Percentiles rank a stretch among this genome's conserved stretches.
Conservation (phyloP, 1,139 yeast species). For the Yamadazyma diospyri region DNA sequence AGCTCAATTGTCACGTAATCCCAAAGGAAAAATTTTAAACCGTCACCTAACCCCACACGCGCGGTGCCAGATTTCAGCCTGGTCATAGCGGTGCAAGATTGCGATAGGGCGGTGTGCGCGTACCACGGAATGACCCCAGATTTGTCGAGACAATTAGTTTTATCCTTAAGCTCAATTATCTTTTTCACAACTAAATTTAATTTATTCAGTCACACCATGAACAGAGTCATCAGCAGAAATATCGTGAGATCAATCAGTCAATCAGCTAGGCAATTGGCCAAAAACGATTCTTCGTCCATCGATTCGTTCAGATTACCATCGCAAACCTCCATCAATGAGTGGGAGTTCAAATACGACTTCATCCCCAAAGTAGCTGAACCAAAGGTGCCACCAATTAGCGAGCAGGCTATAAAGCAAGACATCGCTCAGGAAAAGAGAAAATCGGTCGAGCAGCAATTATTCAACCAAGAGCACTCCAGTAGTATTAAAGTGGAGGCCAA, state of each 20-base stretch:
- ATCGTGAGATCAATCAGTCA: constrained; percentile 15
- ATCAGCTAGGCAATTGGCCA: constrained; percentile 21
- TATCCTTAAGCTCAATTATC: background rate
- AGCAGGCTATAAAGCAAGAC: constrained; percentile 49
- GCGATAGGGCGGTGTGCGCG: constrained; percentile 2
- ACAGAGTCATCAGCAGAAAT: no score
- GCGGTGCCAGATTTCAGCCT: no score
- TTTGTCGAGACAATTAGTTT: background rate
- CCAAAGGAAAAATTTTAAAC: no score
- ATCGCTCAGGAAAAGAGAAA: constrained; percentile 42
- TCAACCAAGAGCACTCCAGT: constrained; percentile 32
- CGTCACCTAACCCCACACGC: no score
- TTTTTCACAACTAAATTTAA: background rate
- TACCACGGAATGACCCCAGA: constrained; percentile 4
- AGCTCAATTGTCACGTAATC: no score
- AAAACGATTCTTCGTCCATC: constrained; percentile 45
- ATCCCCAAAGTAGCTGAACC: constrained; percentile 43
- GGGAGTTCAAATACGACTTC: constrained; percentile 52
- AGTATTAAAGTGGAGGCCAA: constrained; percentile 47
- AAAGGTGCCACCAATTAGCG: constrained; percentile 50
- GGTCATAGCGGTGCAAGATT: no score
- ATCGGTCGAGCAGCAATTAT: constrained; percentile 40
- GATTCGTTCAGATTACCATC: constrained; percentile 45
- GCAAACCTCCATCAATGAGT: constrained; percentile 46
- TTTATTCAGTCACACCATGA: background rate